Percentiles rank a stretch among this genome's conserved stretches.
These are phyloP conservation scores for Prunus armeniaca DNA, from an alignment of 306 rosid species.

Conservation along the genomic window DNA sequence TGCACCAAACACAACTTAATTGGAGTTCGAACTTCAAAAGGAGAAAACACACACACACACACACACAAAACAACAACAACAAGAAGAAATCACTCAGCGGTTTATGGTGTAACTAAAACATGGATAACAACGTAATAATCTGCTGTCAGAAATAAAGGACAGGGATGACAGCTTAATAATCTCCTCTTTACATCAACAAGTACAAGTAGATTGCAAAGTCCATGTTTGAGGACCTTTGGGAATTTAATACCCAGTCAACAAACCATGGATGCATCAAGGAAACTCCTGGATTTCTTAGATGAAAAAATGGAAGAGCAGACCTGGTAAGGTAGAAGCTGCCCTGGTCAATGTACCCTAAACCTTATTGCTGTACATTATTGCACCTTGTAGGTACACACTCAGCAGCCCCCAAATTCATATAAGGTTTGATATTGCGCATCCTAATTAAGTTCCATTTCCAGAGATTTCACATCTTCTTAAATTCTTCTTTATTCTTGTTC, in stretches of 20 bases:
- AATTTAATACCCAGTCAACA: background rate
- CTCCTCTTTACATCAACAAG: background rate
- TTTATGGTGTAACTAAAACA: background rate
- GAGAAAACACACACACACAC: too few relatives aligned
- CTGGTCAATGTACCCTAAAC: background rate
- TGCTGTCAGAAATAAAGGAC: background rate
- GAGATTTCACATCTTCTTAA: background rate
- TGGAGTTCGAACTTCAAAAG: background rate
- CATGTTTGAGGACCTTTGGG: background rate
- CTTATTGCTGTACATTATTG: background rate
- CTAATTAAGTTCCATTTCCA: background rate
- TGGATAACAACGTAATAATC: background rate
- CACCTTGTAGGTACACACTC: background rate
- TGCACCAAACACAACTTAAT: background rate
- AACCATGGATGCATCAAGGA: background rate
- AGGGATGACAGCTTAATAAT: background rate
- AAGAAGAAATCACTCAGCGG: background rate
- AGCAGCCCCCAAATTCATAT: background rate
- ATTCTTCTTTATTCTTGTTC: background rate
- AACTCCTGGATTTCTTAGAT: background rate
- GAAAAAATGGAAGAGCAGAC: background rate
- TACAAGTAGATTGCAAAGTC: background rate
- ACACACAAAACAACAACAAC: background rate
- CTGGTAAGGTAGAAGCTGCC: background rate
- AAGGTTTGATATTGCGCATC: background rate